Base-by-base conservation (phyloP, 257 asterid genomes). In the Solanum phureja region DNA sequence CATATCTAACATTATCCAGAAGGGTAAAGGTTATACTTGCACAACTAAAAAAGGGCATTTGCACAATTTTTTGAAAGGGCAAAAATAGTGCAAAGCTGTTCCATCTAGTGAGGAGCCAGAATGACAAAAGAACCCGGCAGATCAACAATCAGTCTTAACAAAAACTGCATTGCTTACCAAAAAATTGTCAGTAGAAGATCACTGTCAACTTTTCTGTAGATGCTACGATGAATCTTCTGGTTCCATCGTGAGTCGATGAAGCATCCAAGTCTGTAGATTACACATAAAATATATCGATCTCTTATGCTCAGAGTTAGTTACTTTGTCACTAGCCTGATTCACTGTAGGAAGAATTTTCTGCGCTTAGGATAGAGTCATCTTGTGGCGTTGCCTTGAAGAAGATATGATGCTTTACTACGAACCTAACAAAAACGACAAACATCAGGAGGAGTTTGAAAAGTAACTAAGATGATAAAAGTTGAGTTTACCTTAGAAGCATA, bases 341-440 rank as follows among this genome's bases (percentile, higher is more conserved):
- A 29, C 69, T 29, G 16, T 16, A 27, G n/a, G 37, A 24, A 77
- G 37, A 24, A 40, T n/a, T 46, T 46, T 81, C 24, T 46, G 85
- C 3, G 7, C 85, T 16, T 16, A 27, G 18, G 85, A 46, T 24
- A 29, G 62, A 79, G 38, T 92, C 90, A 92, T 90, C 91, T 91
- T 88, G 87, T 88, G 72, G 91, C 88, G 91, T 79, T 90, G 92
- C 96, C 92, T 89, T 97, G 99, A 72, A 95, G 98, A 90, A 97
- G 98, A 93, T 93, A 97, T 4, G 98, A 92, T 87, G 99, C 99
- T 92, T 94, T 97, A 89, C 96, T 93, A 16, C 99, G 95, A 44
- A 97, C 98, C 99, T 97, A 95, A 46, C 92, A 92, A 9, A 60
- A 82, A 75, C 18, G n/a, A 74, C 77, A 38, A 44, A 84, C 13